Base-by-base conservation (phyloP, 2,329 filamentous ascomycete genomes). In the Penicillium sp. region DNA sequence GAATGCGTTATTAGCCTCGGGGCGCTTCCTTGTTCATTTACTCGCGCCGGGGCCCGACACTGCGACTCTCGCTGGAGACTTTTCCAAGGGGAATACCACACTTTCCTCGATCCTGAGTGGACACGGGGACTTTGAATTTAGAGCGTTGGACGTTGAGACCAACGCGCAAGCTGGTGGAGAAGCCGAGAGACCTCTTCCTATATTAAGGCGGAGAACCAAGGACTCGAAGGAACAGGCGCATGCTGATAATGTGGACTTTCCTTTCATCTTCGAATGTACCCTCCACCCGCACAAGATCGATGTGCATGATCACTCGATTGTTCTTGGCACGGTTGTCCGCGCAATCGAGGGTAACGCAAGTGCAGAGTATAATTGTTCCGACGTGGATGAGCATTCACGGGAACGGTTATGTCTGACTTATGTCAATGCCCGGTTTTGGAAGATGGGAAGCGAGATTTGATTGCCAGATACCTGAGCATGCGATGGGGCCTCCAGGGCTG, bases 11-110 rank as follows among this genome's bases (percentile, higher is more conserved):
- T 58, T 65, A 37, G 53, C 55, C 18, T 75, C 74, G 0, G 62
- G 67, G 3, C 60, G 68, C 0, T 78, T 84, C 53, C 70, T 73
- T 6, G 72, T 81, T 0, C 77, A 82, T 57, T 64, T 82, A n/a
- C 70, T 81, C 4, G 58, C 68, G 3, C 66, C 71, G 3, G 51
- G 54, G 1, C 39, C 50, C 3, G 52, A 49, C 1, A 69, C 69
- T 7, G 70, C 71, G 13, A 60, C 58, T 3, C 62, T 74, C 9
- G 71, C 71, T 1, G 56, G 68, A 25, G 67, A 70, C 32, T 74
- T 74, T 47, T 70, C 71, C 1, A 63, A 61, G 37, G 71, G 71
- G 5, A 72, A 73, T 50, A 57, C 64, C 6, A 70, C 69, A 18
- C 58, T 73, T 9, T 52, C 54, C 4, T 48, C 62, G 4, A 56